These are phyloP conservation scores for Stagonosporopsis rhizophila DNA, from an alignment of 2,329 filamentous ascomycete genomes.

Conservation along the genomic window DNA sequence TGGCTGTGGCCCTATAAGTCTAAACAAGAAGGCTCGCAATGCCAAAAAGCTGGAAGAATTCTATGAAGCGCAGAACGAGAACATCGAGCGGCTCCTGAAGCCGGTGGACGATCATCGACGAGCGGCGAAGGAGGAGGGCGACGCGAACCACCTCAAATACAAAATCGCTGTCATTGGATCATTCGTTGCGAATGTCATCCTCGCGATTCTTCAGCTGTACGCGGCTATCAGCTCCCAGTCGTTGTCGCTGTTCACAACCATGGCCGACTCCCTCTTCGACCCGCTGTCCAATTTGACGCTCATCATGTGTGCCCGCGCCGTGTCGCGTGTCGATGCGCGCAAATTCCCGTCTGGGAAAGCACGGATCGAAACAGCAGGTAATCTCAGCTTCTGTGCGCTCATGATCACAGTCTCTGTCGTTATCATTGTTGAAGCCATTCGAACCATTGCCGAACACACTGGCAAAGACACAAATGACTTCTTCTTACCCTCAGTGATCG, in stretches of 20 bases:
- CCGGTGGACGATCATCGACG: slow-evolving; percentile 89
- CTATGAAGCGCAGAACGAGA: slow-evolving; percentile 90
- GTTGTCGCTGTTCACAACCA: slow-evolving; percentile 96
- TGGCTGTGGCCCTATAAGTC: slow-evolving; percentile 55
- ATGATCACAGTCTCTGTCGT: slow-evolving; percentile 94
- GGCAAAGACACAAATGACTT: slow-evolving; percentile 66
- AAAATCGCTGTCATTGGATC: slow-evolving; percentile 71
- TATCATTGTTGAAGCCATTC: slow-evolving; percentile 85
- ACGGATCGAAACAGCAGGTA: slow-evolving; percentile 92
- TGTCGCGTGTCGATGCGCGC: slow-evolving; percentile 82
- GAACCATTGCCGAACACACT: slow-evolving; percentile 65
- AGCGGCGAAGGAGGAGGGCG: slow-evolving; percentile 79
- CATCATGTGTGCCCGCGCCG: slow-evolving; percentile 85
- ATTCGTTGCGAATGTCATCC: slow-evolving; percentile 79
- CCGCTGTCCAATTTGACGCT: slow-evolving; percentile 87
- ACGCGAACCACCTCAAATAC: slow-evolving; percentile 80
- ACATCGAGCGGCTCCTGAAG: slow-evolving; percentile 90
- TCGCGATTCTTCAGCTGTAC: slow-evolving; percentile 85
- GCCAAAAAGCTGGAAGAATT: slow-evolving; percentile 74
- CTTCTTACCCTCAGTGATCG: slow-evolving; percentile 82
- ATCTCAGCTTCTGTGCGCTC: slow-evolving; percentile 94
- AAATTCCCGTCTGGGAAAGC: slow-evolving; percentile 93
- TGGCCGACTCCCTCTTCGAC: slow-evolving; percentile 95
- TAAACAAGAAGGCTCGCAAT: slow-evolving; percentile 52
- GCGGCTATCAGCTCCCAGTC: slow-evolving; percentile 86